Evolutionary conservation across 106 monocot genomes (phyloP).

Genomic region (Dactylorhiza incarnata): DNA sequence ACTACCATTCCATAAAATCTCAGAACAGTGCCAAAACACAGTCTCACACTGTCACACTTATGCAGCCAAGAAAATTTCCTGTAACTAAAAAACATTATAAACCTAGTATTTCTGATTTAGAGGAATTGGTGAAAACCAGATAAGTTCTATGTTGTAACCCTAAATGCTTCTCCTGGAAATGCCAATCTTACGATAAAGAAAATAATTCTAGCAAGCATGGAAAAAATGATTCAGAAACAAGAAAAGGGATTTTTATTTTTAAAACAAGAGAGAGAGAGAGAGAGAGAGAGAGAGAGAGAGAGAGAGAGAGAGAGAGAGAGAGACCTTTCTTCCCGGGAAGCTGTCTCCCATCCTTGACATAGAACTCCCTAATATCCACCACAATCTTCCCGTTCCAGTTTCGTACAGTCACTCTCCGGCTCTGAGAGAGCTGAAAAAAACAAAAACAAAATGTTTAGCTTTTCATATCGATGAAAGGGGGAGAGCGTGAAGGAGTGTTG

Average conservation of each 20-base stretch:
- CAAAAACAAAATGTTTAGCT: background rate
- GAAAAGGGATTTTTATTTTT: background rate
- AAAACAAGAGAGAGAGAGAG: too few species aligned
- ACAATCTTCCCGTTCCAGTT: slow-evolving; percentile 55
- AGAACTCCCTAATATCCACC: slow-evolving; percentile 81
- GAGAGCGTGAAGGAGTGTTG: background rate
- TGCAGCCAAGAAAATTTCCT: background rate
- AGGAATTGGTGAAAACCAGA: background rate
- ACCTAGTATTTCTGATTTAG: background rate
- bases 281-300: slow-evolving; percentile 9
- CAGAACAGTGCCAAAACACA: too few species aligned
- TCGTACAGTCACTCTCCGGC: slow-evolving; percentile 57
- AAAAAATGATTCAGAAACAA: background rate
- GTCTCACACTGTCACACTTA: too few species aligned
- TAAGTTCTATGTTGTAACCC: background rate
- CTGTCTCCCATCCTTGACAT: slow-evolving; percentile 64
- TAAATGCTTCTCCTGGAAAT: background rate
- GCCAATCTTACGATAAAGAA: background rate
- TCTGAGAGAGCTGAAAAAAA: slow-evolving; percentile 57
- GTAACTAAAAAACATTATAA: background rate
- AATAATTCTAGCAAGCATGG: background rate
- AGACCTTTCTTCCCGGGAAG: slow-evolving; percentile 75
- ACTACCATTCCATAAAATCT: too few species aligned
- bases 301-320: too few species aligned
- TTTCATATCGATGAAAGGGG: background rate